Conservation (phyloP, 1,139 yeast species). For the Candida smagusa region DNA sequence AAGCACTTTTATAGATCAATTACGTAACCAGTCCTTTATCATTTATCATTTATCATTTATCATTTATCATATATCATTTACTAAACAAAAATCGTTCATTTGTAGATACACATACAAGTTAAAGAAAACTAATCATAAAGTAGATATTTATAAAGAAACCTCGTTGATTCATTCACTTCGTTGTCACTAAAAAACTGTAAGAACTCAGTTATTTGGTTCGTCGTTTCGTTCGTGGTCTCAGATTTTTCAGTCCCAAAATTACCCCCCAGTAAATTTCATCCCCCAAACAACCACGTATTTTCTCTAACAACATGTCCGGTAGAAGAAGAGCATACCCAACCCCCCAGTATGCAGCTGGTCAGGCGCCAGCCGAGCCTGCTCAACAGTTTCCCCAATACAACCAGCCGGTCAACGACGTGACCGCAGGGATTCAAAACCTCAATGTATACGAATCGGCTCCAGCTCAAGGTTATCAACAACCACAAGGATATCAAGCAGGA, state of each 20-base stretch:
- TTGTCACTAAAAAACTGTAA: too few relatives aligned
- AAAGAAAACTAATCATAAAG: too few relatives aligned
- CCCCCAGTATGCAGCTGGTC: conserved; percentile 54
- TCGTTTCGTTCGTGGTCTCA: background rate
- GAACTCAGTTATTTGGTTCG: too few relatives aligned
- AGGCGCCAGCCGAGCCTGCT: conserved; percentile 16
- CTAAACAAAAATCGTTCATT: too few relatives aligned
- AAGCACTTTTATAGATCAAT: too few relatives aligned
- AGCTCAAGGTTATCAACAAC: background rate
- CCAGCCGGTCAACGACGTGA: conserved; percentile 30
- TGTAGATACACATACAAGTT: too few relatives aligned
- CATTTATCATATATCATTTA: too few relatives aligned
- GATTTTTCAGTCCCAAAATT: conserved; percentile 1
- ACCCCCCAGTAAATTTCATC: background rate
- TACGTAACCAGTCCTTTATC: too few relatives aligned
- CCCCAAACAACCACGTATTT: conserved; percentile 1
- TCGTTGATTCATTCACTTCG: too few relatives aligned
- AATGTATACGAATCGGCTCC: conserved; percentile 20
- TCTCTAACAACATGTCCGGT: conserved; percentile 24
- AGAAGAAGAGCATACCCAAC: conserved; percentile 65
- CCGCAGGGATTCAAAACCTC: conserved; percentile 38
- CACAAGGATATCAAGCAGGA: background rate
- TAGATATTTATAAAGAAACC: too few relatives aligned
- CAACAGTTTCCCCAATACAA: conserved; percentile 9
- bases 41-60: too few relatives aligned